Base-by-base conservation (phyloP, 768 basidiomycete genomes). In the Trametes cubensis region DNA sequence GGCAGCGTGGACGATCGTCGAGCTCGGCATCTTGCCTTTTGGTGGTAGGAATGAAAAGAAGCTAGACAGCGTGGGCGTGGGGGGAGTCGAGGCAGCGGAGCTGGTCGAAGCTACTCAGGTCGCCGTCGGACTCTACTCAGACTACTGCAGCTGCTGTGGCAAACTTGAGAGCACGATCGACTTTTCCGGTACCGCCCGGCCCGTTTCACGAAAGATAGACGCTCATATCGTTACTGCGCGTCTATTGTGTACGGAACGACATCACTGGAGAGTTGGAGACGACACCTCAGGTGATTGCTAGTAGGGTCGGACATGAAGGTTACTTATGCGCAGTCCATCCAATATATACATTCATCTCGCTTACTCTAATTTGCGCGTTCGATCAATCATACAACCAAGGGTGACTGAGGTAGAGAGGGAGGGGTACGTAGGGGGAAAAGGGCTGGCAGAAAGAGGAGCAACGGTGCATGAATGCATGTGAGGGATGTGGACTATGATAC, bases 1-100 rank as follows among this genome's bases (percentile, higher is more conserved):
- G 23, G 86, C 88, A 23, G 83, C 86, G 64, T 85, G 88, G 3
- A 89, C 66, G 56, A 87, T 65, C 50, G 77, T 75, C 34, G 82
- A 57, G 63, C 71, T 76, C n/a, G 82, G 72, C 83, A 84, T 83
- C 40, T 25, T 62, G 53, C 39, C 39, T 52, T 13, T 53, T 1
- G 38, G 18, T 15, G n/a, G 13, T 34, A 39, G 21, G 34, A 30
- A 26, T 17, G 48, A 49, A 26, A 49, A 34, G 11, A 34, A 46
- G 20, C 20, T n/a, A 25, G 30, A 18, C n/a, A 48, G 20, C 18
- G 25, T 17, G 25, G 26, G 17, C 20, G 21, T 11, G 4, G 20
- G 40, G 10, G 14, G n/a, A 14, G 34, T 40, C 26, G 48, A 49
- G 23, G 48, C 23, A 49, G 48, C 48, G 21, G 28, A 51, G 50